Percentiles rank a stretch among this genome's conserved stretches.
Evolutionary conservation across 345 rosid genomes (phyloP).

Genomic region (Gossypium raimondii): DNA sequence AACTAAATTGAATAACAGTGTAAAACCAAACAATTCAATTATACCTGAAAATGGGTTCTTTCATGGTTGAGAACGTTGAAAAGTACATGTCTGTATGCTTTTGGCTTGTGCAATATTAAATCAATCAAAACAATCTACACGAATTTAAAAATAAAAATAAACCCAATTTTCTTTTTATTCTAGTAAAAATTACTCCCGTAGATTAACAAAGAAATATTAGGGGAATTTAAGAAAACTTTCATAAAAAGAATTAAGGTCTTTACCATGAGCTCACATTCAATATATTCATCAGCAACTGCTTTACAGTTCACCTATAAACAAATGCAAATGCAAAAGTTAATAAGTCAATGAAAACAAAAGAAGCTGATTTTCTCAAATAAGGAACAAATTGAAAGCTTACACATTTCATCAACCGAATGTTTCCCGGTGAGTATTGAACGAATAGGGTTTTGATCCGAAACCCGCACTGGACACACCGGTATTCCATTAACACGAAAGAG

Average conservation of each 20-base stretch:
- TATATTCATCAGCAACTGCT: slow-evolving; percentile 67
- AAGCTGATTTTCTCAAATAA: not conserved
- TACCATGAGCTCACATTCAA: slow-evolving; percentile 85
- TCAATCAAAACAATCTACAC: slow-evolving; percentile 72
- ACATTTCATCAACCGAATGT: slow-evolving; percentile 77
- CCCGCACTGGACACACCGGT: slow-evolving; percentile 65
- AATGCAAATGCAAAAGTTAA: not conserved
- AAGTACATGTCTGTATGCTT: slow-evolving; percentile 72
- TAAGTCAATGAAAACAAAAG: not conserved
- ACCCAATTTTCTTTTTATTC: not conserved
- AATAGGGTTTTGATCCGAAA: slow-evolving; percentile 47
- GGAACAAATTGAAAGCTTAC: slow-evolving; percentile 27
- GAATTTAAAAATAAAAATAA: not conserved
- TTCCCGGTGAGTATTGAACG: slow-evolving; percentile 68
- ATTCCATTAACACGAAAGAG: slow-evolving; percentile 25
- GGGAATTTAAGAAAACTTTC: not conserved
- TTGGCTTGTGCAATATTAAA: slow-evolving; percentile 77
- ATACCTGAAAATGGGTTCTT: slow-evolving; percentile 47
- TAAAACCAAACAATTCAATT: not conserved
- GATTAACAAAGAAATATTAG: not conserved
- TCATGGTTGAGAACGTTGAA: slow-evolving; percentile 56
- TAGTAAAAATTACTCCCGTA: not conserved
- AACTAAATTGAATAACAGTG: not conserved
- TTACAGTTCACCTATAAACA: slow-evolving; percentile 53
- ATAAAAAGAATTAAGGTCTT: not conserved